Evolutionary conservation across 306 rosid genomes (phyloP).

Genomic region (Cucurbita moschata): DNA sequence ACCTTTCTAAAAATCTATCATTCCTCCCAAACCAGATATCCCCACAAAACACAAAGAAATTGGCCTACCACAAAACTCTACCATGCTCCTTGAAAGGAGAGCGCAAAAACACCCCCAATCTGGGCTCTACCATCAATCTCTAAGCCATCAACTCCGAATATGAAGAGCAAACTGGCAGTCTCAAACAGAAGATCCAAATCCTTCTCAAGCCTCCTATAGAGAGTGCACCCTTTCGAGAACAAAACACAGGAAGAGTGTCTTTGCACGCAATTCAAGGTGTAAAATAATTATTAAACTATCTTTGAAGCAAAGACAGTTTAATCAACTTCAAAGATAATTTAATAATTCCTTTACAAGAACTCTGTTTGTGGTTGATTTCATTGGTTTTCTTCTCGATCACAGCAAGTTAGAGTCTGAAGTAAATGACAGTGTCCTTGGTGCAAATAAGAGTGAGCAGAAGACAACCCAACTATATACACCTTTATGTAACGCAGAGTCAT

Average conservation of each 20-base stretch:
- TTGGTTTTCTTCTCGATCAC: not conserved
- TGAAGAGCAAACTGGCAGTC: not conserved
- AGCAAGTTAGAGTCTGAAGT: not conserved
- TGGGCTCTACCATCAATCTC: not conserved
- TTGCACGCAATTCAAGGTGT: not conserved
- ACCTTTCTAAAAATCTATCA: not conserved
- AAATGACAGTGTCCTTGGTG: not conserved
- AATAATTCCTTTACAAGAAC: not conserved
- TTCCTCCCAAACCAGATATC: too few relatives aligned
- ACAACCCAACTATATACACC: not conserved
- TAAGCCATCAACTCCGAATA: not conserved
- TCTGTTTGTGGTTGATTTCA: not conserved
- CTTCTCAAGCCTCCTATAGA: not conserved
- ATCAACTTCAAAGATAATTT: too few relatives aligned
- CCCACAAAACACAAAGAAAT: too few relatives aligned
- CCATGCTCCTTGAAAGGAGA: too few relatives aligned
- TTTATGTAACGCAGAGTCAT: not conserved
- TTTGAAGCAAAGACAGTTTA: too few relatives aligned
- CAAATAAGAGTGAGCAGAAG: not conserved
- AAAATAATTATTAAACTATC: not conserved
- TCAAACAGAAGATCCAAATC: not conserved
- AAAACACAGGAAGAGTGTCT: not conserved
- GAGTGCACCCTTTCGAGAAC: not conserved
- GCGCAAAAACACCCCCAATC: not conserved
- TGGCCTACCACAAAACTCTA: too few relatives aligned